These are phyloP conservation scores for Xylariaceae sp. DNA, from an alignment of 2,329 filamentous ascomycete species.

Conservation along the genomic window DNA sequence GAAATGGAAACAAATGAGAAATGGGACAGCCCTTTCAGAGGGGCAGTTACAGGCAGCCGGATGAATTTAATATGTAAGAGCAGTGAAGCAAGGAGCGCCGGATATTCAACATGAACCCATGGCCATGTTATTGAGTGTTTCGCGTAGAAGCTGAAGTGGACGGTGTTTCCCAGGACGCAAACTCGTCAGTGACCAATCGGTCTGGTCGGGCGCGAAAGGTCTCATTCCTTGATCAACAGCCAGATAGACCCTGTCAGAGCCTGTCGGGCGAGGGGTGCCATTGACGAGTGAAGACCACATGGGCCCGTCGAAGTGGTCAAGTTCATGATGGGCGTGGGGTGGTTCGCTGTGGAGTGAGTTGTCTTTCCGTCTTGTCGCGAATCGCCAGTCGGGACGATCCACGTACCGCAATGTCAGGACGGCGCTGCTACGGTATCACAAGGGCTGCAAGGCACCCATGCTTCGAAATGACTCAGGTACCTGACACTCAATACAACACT, in stretches of 20 bases:
- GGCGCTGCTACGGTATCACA: constrained; percentile 10
- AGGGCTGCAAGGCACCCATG: background rate
- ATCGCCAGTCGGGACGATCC: constrained; percentile 24
- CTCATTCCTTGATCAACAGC: constrained; percentile 24
- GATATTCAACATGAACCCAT: constrained; percentile 25
- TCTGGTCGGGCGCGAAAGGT: constrained; percentile 20
- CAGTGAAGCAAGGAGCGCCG: background rate
- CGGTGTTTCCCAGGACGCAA: background rate
- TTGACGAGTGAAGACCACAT: constrained; percentile 15
- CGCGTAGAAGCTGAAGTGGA: background rate
- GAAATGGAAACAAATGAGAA: constrained; percentile 17
- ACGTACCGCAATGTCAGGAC: constrained; percentile 22
- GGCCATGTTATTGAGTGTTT: constrained; percentile 10
- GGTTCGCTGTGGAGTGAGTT: constrained; percentile 12
- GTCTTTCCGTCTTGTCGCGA: constrained; percentile 18
- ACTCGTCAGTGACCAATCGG: constrained; percentile 22
- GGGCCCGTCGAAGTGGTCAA: constrained; percentile 12
- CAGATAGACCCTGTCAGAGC: constrained; percentile 15
- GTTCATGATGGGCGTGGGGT: constrained; percentile 2
- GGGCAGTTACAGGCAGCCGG: constrained; percentile 9
- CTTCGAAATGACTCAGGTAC: background rate
- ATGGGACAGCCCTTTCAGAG: background rate
- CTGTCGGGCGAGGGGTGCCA: constrained; percentile 13
- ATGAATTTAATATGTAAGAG: constrained; percentile 5
- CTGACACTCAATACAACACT: background rate